Conservation (phyloP, 2,329 filamentous ascomycete genomes). For the Parastagonospora avenae region DNA sequence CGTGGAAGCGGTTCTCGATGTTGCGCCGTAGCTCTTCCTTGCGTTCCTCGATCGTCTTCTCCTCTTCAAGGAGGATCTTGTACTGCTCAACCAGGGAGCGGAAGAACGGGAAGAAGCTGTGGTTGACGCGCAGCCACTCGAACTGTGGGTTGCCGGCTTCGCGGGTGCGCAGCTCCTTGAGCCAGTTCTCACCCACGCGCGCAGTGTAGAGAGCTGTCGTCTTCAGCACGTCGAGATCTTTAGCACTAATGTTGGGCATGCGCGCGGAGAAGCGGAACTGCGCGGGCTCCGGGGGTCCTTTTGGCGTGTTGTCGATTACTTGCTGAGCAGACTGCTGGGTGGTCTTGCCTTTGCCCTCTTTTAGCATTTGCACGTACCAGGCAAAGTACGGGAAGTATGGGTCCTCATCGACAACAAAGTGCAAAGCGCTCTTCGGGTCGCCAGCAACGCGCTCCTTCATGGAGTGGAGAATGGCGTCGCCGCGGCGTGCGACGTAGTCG, state of each 20-base stretch:
- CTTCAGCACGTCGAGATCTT: slow-evolving; percentile 76
- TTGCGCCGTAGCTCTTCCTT: slow-evolving; percentile 76
- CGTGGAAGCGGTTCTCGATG: slow-evolving; percentile 76
- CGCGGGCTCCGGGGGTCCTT: slow-evolving; percentile 82
- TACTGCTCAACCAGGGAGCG: slow-evolving; percentile 93
- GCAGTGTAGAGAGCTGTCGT: slow-evolving; percentile 91
- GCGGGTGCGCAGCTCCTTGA: slow-evolving; percentile 85
- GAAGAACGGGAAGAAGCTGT: slow-evolving; percentile 96
- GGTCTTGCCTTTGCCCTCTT: slow-evolving; percentile 76
- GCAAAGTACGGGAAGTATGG: slow-evolving; percentile 86
- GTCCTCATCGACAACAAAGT: slow-evolving; percentile 80
- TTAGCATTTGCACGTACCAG: slow-evolving; percentile 89
- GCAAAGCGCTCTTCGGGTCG: slow-evolving; percentile 89
- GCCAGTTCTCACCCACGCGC: slow-evolving; percentile 88
- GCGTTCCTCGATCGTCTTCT: slow-evolving; percentile 73
- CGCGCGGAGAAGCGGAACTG: slow-evolving; percentile 93
- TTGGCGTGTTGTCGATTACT: slow-evolving; percentile 65
- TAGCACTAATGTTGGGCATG: slow-evolving; percentile 96
- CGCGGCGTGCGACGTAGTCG: slow-evolving; percentile 79
- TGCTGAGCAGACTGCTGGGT: slow-evolving; percentile 17
- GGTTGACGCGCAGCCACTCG: slow-evolving; percentile 92
- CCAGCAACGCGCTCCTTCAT: slow-evolving; percentile 82
- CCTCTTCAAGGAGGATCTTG: slow-evolving; percentile 75
- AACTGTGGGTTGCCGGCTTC: slow-evolving; percentile 93
- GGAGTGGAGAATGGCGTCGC: slow-evolving; percentile 74